A percentile compares a stretch with the other conserved stretches of the same genome.
phyloP scores from a whole-genome alignment of 495 filamentous ascomycete genomes.

The Penicillium cosmopolitanum region DNA sequence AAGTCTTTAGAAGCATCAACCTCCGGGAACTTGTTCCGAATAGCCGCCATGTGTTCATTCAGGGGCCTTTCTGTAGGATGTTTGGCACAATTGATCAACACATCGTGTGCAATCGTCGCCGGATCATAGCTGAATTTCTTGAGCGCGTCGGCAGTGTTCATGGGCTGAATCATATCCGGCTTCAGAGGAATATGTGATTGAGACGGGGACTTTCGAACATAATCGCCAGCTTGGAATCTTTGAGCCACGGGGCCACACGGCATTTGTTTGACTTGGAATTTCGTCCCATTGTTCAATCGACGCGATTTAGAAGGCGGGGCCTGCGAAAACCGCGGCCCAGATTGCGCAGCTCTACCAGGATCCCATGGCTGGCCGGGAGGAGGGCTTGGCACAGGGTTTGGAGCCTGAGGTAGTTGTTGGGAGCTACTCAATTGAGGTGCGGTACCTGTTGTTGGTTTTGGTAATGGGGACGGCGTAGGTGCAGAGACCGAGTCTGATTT shows the following conservation, averaged over 20 bases:
- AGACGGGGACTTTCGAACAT: not conserved
- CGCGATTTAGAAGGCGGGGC: slow-evolving; percentile 8
- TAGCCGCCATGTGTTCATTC: slow-evolving; percentile 60
- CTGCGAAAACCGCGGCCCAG: not conserved
- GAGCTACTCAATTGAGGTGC: too few relatives aligned
- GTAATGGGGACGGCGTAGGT: not conserved
- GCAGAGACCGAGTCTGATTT: too few relatives aligned
- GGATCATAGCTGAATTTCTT: slow-evolving; percentile 54
- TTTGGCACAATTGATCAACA: slow-evolving; percentile 61
- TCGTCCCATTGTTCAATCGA: slow-evolving; percentile 12
- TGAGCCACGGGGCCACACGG: not conserved
- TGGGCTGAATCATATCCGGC: slow-evolving; percentile 39
- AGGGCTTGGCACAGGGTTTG: not conserved
- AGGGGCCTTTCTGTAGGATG: slow-evolving; percentile 60
- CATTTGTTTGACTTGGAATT: not conserved
- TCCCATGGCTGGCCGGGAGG: not conserved
- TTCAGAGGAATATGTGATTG: slow-evolving; percentile 21
- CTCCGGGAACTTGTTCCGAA: slow-evolving; percentile 46
- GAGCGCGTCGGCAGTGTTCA: slow-evolving; percentile 51
- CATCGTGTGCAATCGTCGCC: slow-evolving; percentile 66
- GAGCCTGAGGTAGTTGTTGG: not conserved
- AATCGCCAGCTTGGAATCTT: not conserved
- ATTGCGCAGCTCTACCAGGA: not conserved
- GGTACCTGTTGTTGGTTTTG: not conserved
- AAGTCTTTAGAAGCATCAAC: slow-evolving; percentile 56